Conservation (phyloP, 345 rosid genomes). For the Brassica rapa region DNA sequence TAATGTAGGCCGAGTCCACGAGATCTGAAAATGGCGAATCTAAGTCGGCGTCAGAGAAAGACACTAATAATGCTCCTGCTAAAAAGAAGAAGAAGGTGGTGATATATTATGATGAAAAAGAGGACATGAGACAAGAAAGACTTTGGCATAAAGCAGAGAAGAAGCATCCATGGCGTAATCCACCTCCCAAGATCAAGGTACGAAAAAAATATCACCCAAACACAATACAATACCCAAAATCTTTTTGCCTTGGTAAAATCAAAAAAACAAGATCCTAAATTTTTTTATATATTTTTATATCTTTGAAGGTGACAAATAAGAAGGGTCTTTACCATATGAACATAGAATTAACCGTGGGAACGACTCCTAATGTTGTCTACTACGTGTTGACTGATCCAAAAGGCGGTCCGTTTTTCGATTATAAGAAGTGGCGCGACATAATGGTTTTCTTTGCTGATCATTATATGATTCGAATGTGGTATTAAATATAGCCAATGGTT, state of each 20-base stretch:
- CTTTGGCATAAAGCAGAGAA: neutral
- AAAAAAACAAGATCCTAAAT: neutral
- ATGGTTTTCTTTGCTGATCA: conserved; percentile 2
- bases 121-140: neutral
- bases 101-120: neutral
- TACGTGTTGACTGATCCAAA: neutral
- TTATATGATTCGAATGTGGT: neutral
- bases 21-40: neutral
- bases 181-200: neutral
- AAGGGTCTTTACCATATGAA: conserved; percentile 4
- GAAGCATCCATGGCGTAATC: neutral
- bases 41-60: neutral
- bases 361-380: neutral
- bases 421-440: neutral
- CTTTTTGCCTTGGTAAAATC: neutral
- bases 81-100: neutral
- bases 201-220: neutral
- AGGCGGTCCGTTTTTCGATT: neutral
- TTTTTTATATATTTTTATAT: neutral
- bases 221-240: neutral
- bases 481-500: neutral
- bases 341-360: conserved; percentile 1
- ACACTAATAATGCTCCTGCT: neutral
- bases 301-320: neutral
- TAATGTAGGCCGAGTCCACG: neutral